phyloP scores from a whole-genome alignment of 768 basidiomycete species.

The Tricholoma terreum region DNA sequence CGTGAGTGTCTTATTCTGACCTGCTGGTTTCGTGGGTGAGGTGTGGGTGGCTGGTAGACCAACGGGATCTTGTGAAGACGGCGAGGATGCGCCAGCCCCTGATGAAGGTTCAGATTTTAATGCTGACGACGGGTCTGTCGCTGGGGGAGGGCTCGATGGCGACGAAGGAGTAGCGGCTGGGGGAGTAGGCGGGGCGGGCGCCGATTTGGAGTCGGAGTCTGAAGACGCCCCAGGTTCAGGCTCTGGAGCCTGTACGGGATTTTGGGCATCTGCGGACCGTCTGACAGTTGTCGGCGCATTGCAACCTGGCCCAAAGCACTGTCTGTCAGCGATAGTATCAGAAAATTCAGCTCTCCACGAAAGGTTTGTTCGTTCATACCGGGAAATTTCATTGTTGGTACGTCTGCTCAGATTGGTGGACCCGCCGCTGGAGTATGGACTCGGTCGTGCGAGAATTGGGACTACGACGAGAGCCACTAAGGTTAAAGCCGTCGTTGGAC shows the following conservation, averaged over 20 bases:
- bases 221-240: not conserved
- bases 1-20: no score
- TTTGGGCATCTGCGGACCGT: not conserved
- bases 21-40: not conserved
- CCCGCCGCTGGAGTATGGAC: not conserved
- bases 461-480: not conserved
- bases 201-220: not conserved
- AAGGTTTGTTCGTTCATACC: not conserved
- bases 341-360: not conserved
- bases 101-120: not conserved
- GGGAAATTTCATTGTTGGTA: not conserved
- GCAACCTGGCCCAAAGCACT: not conserved
- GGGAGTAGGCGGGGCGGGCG: no score
- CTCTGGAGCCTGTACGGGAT: not conserved
- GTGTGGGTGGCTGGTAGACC: not conserved
- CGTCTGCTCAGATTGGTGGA: not conserved
- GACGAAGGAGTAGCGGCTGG: no score
- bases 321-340: not conserved
- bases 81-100: not conserved
- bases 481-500: not conserved
- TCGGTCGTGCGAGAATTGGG: not conserved
- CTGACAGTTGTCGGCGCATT: not conserved
- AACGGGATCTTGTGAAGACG: not conserved
- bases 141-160: no score
- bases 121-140: no score